Evolutionary conservation across 441 rosid genomes (phyloP), one percentile per base, ranked within the genome.

Genomic region (Populus hybrid): DNA sequence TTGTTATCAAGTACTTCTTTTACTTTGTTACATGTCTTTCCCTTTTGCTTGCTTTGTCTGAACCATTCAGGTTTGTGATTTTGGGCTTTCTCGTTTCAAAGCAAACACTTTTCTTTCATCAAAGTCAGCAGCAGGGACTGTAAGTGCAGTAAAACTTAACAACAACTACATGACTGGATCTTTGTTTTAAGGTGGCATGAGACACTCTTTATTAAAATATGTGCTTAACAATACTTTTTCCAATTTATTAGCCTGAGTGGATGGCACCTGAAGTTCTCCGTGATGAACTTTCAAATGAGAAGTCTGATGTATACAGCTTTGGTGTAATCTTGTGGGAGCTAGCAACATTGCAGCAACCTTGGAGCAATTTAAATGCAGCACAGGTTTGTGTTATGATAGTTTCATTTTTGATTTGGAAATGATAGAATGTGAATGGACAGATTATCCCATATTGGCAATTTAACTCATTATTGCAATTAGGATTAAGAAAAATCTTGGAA

Each of bases 201-300:
- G 35, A 65, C 50, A 74, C 14, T 73, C 73, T 73, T 70, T 42
- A 5, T 73, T 28, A 57, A 67, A 69, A 59, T 71, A 46, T 63
- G n/a, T 75, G 66, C 78, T 75, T 75, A 74, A 74, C 26, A 30
- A 67, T 67, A 24, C 74, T 77, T 78, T 23, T 78, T 81, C 72
- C 63, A 40, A 84, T 80, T 75, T 81, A 23, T 85, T 82, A 97
- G 99, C 99, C 99, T 59, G 99, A 94, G 87, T 97, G 99, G 99
- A 97, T 97, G 99, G 99, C 99, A 79, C 99, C 99, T 69, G 99
- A 97, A 88, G 98, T 97, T 74, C 93, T 97, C 18, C 90, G 99
- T 46, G 99, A 92, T 69, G 99, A 94, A 81, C 99, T 90, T 78
- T 97, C 99, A 57, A 94, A 97, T 80, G 99, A 97, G 75, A 97